Evolutionary conservation across 2,329 filamentous ascomycete species (phyloP).

Genomic region (Pyrenophora graminea): DNA sequence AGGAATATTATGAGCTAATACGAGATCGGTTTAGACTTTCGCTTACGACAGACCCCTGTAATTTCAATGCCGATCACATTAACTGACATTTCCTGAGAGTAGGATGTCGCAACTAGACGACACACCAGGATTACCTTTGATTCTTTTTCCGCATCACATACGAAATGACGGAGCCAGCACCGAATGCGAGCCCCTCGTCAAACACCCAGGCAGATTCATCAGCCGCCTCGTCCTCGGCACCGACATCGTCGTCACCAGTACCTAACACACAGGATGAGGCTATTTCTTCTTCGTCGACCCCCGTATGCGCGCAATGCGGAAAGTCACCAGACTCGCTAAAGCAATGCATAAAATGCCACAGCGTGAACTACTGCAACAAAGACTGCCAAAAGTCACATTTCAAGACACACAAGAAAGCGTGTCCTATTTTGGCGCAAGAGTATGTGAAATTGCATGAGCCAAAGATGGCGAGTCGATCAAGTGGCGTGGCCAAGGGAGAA

Average conservation of each 20-base stretch:
- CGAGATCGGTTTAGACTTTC: too few relatives aligned
- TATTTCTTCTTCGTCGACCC: slow-evolving; percentile 19
- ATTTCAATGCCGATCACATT: too few relatives aligned
- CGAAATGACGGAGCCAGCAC: slow-evolving; percentile 1
- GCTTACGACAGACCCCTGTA: too few relatives aligned
- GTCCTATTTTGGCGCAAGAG: slow-evolving; percentile 45
- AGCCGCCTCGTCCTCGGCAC: neutral
- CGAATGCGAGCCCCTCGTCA: neutral
- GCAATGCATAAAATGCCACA: slow-evolving; percentile 48
- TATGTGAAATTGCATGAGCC: slow-evolving; percentile 45
- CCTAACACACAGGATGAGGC: neutral
- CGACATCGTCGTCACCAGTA: neutral
- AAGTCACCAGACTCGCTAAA: slow-evolving; percentile 34
- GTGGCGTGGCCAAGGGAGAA: slow-evolving; percentile 33
- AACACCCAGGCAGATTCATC: neutral
- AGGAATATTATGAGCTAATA: too few relatives aligned
- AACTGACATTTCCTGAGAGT: slow-evolving; percentile 2
- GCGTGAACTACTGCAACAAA: slow-evolving; percentile 46
- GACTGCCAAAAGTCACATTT: slow-evolving; percentile 48
- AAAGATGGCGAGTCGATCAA: slow-evolving; percentile 45
- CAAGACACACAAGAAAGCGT: slow-evolving; percentile 49
- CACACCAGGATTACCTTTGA: neutral
- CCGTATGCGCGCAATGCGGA: slow-evolving; percentile 32
- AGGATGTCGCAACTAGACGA: too few relatives aligned
- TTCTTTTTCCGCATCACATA: neutral